phyloP scores from a whole-genome alignment of 2,329 filamentous ascomycete species.

The Penicillium sp. region DNA sequence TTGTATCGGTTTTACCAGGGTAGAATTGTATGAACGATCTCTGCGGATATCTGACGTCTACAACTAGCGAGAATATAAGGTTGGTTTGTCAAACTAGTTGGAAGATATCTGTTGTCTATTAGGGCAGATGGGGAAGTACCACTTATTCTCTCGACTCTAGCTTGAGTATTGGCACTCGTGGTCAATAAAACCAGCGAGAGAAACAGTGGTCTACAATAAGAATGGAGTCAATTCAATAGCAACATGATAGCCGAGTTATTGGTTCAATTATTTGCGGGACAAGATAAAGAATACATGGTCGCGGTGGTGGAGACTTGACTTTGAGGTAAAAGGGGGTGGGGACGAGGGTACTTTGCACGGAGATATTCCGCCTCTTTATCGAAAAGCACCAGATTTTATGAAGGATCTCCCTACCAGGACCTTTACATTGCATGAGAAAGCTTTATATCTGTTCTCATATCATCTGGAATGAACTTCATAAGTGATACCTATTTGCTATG shows the following conservation, averaged over 20 bases:
- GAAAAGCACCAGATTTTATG: too few relatives aligned
- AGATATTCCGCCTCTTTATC: slow-evolving; percentile 6
- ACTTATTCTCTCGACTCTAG: neutral
- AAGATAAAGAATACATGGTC: neutral
- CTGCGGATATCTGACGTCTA: too few relatives aligned
- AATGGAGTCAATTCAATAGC: neutral
- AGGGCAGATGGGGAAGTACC: neutral
- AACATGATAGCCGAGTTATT: neutral
- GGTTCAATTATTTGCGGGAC: neutral
- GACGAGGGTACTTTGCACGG: too few relatives aligned
- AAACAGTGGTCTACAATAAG: neutral
- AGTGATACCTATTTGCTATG: too few relatives aligned
- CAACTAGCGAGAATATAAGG: too few relatives aligned
- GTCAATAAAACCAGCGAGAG: neutral
- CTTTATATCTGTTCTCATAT: too few relatives aligned
- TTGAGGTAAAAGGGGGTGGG: neutral
- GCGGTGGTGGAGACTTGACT: neutral
- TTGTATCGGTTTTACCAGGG: too few relatives aligned
- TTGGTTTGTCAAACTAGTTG: neutral
- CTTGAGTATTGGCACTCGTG: neutral
- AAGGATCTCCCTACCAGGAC: too few relatives aligned
- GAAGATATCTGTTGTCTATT: neutral
- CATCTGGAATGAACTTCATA: too few relatives aligned
- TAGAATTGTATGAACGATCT: too few relatives aligned
- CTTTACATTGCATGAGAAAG: too few relatives aligned